Base-by-base conservation (phyloP, 2,329 filamentous ascomycete species). In the Fusarium cicatricum region DNA sequence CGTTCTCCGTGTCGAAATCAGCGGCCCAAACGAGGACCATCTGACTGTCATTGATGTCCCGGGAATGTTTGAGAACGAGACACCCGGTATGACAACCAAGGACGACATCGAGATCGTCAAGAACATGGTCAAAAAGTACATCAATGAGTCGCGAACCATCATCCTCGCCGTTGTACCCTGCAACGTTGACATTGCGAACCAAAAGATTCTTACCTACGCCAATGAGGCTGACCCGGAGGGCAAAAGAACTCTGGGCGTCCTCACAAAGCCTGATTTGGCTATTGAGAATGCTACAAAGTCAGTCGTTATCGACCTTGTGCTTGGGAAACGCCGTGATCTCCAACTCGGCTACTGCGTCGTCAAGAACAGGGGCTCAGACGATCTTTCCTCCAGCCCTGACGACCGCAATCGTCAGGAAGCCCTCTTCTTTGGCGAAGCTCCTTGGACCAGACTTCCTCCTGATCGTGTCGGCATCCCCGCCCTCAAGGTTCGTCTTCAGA, bases 221-320 rank as follows among this genome's bases (percentile, higher is more conserved):
- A 69, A 72, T 2, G 69, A 71, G 0, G 72, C 54, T 0, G 81
- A 83, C 11, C 73, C 75, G 0, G 49, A 72, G 0, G 79, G 80
- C 0, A 57, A 68, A 4, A 60, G 80, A 0, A 83, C 80, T 0
- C 65, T 83, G 8, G 78, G 77, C 0, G 77, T 83, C 0, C 73
- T 88, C 0, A 89, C 85, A 0, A 89, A 88, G 60, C 81, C 84
- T 0, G 86, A 90, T 52, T 71, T 87, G 0, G 78, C 81, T 0
- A 68, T 67, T 0, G 81, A 84, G 41, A 52, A 66, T 0, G 71
- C 72, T 0, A 77, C 71, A 1, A 71, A 78, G 21, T 64, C 71
- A 0, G 73, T 73, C 1, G 70, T 79, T 2, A 68, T 78, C 3
- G 73, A 82, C 4, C 74, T 81, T 0, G 72, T 82, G 0, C 39